These are phyloP conservation scores for Favolaschia claudopus DNA, from an alignment of 768 basidiomycete genomes.

Conservation along the genomic window DNA sequence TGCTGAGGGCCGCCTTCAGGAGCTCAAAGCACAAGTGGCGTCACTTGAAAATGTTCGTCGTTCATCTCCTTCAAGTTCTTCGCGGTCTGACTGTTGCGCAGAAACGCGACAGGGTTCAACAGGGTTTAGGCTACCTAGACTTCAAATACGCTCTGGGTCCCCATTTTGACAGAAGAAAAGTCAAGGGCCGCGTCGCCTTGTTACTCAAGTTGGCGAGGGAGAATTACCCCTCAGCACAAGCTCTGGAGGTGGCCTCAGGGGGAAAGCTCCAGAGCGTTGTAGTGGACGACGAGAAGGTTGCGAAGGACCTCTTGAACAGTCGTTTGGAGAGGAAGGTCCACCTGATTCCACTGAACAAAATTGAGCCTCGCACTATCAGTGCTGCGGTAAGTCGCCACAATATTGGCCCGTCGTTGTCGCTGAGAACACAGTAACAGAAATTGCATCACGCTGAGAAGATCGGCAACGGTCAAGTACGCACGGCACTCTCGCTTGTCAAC, in stretches of 20 bases:
- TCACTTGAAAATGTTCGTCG: slow-evolving; percentile 66
- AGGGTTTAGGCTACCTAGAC: slow-evolving; percentile 72
- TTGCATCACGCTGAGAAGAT: slow-evolving; percentile 72
- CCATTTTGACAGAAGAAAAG: slow-evolving; percentile 83
- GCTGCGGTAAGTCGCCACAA: slow-evolving; percentile 46
- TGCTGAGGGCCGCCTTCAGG: slow-evolving; percentile 56
- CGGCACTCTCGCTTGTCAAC: slow-evolving; percentile 89
- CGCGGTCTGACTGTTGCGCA: slow-evolving; percentile 36
- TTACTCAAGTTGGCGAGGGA: slow-evolving; percentile 77
- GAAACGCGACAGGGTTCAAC: slow-evolving; percentile 74
- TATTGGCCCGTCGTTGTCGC: not conserved
- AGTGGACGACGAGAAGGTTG: slow-evolving; percentile 89
- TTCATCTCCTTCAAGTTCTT: not conserved
- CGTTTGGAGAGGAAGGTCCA: slow-evolving; percentile 87
- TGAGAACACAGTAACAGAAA: slow-evolving; percentile 77
- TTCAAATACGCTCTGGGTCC: slow-evolving; percentile 87
- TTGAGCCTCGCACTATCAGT: slow-evolving; percentile 63
- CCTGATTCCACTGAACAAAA: slow-evolving; percentile 93
- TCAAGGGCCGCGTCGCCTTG: slow-evolving; percentile 92
- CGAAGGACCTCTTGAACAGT: slow-evolving; percentile 81
- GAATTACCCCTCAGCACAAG: slow-evolving; percentile 83
- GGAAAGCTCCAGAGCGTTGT: slow-evolving; percentile 92
- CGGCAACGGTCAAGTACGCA: slow-evolving; percentile 81
- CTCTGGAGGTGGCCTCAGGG: slow-evolving; percentile 92
- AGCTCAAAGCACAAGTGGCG: slow-evolving; percentile 61